Percentiles rank a stretch among this genome's conserved stretches.
Conservation (phyloP, 306 rosid genomes). For the Castanea crenata region DNA sequence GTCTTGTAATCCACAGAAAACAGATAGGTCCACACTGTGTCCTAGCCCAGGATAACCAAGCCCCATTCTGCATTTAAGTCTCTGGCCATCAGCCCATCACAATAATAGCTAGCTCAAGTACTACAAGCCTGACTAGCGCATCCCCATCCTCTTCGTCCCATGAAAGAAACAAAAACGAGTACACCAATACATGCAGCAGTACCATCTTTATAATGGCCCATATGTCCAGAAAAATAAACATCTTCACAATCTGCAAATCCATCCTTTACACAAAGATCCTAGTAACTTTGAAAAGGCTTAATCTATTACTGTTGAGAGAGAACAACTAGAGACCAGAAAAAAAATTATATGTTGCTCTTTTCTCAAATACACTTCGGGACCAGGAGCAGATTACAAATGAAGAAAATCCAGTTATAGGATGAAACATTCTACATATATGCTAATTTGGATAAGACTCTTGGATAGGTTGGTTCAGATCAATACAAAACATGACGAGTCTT, state of each 20-base stretch:
- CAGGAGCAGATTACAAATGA: neutral
- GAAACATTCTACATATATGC: neutral
- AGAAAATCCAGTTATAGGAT: neutral
- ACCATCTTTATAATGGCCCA: neutral
- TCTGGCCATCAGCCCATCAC: too few relatives aligned
- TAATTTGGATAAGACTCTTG: constrained; percentile 21
- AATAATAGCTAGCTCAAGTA: too few relatives aligned
- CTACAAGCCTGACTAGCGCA: too few relatives aligned
- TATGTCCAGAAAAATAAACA: neutral
- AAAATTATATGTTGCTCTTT: neutral
- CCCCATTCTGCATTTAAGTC: too few relatives aligned
- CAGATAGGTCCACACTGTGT: too few relatives aligned
- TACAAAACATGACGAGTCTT: neutral
- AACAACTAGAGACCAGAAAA: neutral
- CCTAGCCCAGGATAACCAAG: too few relatives aligned
- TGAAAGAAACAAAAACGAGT: neutral
- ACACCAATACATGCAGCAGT: neutral
- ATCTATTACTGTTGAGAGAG: neutral
- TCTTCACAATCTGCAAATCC: neutral
- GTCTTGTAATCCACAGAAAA: too few relatives aligned
- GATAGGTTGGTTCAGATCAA: constrained; percentile 10
- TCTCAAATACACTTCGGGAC: neutral
- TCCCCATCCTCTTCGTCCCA: too few relatives aligned
- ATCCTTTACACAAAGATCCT: neutral
- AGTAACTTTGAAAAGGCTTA: neutral